Base-by-base conservation (phyloP, 1,139 yeast genomes). In the Nadsonia starkeyi-henricii region DNA sequence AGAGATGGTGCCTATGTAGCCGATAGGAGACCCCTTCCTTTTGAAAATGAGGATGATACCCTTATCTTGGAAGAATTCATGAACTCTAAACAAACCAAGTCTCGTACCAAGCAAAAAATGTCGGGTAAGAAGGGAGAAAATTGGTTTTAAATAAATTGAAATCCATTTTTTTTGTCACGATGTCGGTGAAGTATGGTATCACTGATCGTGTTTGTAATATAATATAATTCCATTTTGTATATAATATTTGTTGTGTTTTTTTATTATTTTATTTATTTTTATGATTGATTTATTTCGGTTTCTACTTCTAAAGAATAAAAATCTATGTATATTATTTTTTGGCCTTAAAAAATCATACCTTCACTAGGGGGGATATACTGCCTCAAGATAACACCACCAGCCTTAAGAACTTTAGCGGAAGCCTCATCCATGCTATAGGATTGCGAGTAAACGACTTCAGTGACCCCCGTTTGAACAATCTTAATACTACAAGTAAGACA, bases 401-500 rank as follows among this genome's bases (percentile, higher is more conserved):
- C 80, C 47, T 71, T 71, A 65, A 91, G 72, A 0, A 91, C 89
- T 51, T 71, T 68, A 48, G 79, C 81, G 39, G 93, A 80, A 26
- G 74, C 70, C 12, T 69, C 74, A 61, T 91, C 98, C 97, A 91
- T 91, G 46, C 91, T 81, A 62, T 91, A 91, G 52, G 88, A 78
- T 64, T 85, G 94, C 2, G 95, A 85, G 61, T 88, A 91, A 2
- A 91, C 95, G n/a, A 91, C 97, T 62, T 89, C 96, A 33, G 71
- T 72, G 46, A 91, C 81, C 1, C 98, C 98, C 56, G 85, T 75
- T 65, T 91, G 99, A 9, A 88, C 95, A 48, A 91, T 89, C 66
- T 91, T 91, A 46, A 91, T 86, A 5, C 95, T 80, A 63, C 99
- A 91, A 0, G 98, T 93, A 53, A 91, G 70, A 62, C 99, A 93